Evolutionary conservation across 2,329 filamentous ascomycete species (phyloP), one percentile per base, ranked within the genome.

Genomic region (Epichloe sp.): DNA sequence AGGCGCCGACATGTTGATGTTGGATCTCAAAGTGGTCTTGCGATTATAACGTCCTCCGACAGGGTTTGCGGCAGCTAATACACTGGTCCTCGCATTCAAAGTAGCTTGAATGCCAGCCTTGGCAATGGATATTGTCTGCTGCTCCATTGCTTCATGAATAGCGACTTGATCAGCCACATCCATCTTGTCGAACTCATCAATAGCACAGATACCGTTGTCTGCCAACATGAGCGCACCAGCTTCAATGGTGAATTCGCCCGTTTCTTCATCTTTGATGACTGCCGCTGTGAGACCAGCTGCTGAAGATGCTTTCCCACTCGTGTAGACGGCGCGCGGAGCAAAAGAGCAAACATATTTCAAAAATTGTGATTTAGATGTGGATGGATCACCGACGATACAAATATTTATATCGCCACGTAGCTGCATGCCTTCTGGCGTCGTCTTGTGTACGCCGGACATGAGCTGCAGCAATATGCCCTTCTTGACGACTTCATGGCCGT

Each of bases 101-200:
- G 93, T 98, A 4, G 93, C 94, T 66, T 98, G 93, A 53, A 98
- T 98, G 62, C 93, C 93, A 5, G 93, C 93, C 71, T 98, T 98
- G 54, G 93, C 91, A 62, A 98, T 98, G 8, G 89, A 96, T 58
- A 98, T 98, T 5, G 93, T 98, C 70, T 98, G 93, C 73, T 98
- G 93, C 79, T 98, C 93, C 93, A 98, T 98, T 53, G 93, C 93
- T 80, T 98, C 93, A 78, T 98, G 93, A 62, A 98, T 98, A 57
- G 93, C 93, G 51, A 98, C 93, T 71, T 98, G 93, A 66, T 98
- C 93, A 49, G 74, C 82, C 55, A 98, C 86, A 62, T 98, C 93
- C 93, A 98, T 98, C 74, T 98, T 98, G 79, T 98, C 93, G 60
- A 98, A 98, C 66, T 98, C 93, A 64, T 98, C 93, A 65, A 98